Evolutionary conservation across 192 early-diverging fungal species (phyloP).

Genomic region (Coemansia sp.): DNA sequence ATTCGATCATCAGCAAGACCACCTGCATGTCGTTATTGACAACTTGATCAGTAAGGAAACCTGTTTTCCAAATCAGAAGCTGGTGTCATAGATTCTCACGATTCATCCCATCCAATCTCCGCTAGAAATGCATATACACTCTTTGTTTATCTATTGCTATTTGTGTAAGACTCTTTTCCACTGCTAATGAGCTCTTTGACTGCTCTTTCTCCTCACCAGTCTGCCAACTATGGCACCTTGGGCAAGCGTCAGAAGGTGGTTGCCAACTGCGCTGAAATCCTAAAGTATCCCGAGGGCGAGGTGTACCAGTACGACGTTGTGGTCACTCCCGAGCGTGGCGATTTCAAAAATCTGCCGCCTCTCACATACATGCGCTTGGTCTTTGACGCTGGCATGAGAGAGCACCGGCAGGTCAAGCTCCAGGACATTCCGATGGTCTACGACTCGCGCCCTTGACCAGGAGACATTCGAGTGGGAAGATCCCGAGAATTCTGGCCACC

Average conservation of each 20-base stretch:
- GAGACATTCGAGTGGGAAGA: slow-evolving; percentile 70
- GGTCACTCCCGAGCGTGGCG: slow-evolving; percentile 56
- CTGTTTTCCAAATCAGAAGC: too few species aligned
- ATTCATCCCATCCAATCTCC: too few species aligned
- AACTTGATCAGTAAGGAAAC: too few species aligned
- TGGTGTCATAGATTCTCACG: too few species aligned
- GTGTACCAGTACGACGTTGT: slow-evolving; percentile 87
- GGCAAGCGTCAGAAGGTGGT: slow-evolving; percentile 52
- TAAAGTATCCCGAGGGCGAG: slow-evolving; percentile 57
- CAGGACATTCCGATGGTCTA: slow-evolving; percentile 65
- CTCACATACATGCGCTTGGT: slow-evolving; percentile 64
- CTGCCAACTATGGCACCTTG: slow-evolving; percentile 22
- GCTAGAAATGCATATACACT: too few species aligned
- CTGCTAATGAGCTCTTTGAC: too few species aligned
- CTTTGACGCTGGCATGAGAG: slow-evolving; percentile 55
- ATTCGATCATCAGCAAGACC: too few species aligned
- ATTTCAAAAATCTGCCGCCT: slow-evolving; percentile 25
- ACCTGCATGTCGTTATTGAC: too few species aligned
- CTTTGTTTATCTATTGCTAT: too few species aligned
- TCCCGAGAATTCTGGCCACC: slow-evolving; percentile 29
- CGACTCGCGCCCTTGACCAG: slow-evolving; percentile 71
- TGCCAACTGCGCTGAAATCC: slow-evolving; percentile 78
- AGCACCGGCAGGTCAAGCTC: slow-evolving; percentile 53
- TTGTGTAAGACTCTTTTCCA: too few species aligned
- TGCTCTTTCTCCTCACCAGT: too few species aligned